phyloP scores from a whole-genome alignment of 1,284 basidiomycete species.

The Ganoderma meredithae region DNA sequence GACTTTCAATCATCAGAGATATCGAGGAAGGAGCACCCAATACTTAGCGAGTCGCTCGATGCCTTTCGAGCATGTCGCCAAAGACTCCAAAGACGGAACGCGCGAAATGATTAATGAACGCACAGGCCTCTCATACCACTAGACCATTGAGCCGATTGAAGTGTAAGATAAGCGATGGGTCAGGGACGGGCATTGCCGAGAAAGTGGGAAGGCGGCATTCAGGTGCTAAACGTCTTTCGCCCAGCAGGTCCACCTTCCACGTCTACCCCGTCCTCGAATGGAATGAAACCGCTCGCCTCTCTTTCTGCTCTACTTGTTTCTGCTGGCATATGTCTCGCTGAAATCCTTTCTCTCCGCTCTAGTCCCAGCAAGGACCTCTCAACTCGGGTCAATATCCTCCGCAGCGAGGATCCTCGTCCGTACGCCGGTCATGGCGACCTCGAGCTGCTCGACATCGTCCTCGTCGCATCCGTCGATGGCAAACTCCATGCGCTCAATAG shows the following conservation, averaged over 20 bases:
- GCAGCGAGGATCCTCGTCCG: slow-evolving; percentile 14
- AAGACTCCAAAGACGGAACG: no score
- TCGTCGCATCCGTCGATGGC: slow-evolving; percentile 91
- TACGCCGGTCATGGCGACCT: slow-evolving; percentile 48
- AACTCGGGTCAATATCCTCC: slow-evolving; percentile 34
- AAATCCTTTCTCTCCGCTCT: slow-evolving; percentile 36
- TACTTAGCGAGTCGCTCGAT: no score
- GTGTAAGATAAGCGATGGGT: neutral
- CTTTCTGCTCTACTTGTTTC: slow-evolving; percentile 35
- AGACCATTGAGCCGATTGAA: neutral
- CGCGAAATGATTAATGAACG: no score
- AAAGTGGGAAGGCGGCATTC: neutral
- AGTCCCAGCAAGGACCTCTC: slow-evolving; percentile 35
- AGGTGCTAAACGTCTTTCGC: slow-evolving; percentile 4
- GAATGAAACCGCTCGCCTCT: slow-evolving; percentile 38
- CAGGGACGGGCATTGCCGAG: neutral
- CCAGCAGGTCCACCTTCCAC: neutral
- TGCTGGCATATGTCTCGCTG: slow-evolving; percentile 39
- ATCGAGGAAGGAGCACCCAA: no score
- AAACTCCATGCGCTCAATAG: slow-evolving; percentile 89
- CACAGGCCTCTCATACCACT: neutral
- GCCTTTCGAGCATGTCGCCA: no score
- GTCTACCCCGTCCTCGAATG: slow-evolving; percentile 32
- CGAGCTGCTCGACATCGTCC: slow-evolving; percentile 77
- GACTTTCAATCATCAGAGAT: no score